phyloP scores from a whole-genome alignment of 441 rosid genomes.

The Geranium incanum region DNA sequence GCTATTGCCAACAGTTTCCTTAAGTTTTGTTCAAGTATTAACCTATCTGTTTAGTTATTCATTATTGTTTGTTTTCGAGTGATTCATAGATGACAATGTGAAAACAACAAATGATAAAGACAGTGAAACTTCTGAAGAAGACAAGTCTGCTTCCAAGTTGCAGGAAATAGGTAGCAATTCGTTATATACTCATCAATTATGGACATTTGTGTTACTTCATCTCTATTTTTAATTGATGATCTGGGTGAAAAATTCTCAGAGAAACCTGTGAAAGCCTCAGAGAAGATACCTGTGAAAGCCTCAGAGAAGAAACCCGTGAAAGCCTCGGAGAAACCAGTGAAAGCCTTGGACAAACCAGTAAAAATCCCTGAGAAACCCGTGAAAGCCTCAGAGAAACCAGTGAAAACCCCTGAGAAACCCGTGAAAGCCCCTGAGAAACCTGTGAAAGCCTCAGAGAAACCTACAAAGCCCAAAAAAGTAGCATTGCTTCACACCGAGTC shows the following conservation, averaged over 20 bases:
- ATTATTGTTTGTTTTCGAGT: slow-evolving; percentile 13
- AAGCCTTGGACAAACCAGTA: no score
- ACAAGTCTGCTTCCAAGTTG: slow-evolving; percentile 27
- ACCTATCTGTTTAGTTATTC: not conserved
- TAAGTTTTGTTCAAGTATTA: slow-evolving; percentile 11
- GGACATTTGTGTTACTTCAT: slow-evolving; percentile 6
- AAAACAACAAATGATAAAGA: slow-evolving; percentile 27
- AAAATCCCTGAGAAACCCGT: not conserved
- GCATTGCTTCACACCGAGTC: slow-evolving; percentile 36
- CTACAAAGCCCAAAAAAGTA: slow-evolving; percentile 38
- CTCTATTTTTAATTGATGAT: slow-evolving; percentile 22
- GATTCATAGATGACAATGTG: slow-evolving; percentile 30
- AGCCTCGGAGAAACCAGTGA: not conserved
- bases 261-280: not conserved
- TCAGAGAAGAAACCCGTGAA: slow-evolving; percentile 3
- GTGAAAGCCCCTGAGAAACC: not conserved
- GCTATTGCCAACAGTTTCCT: not conserved
- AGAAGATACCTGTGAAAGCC: not conserved
- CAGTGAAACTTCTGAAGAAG: slow-evolving; percentile 26
- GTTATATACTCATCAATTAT: not conserved
- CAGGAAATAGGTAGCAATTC: slow-evolving; percentile 29
- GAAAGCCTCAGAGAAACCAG: not conserved
- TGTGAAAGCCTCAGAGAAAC: slow-evolving; percentile 17
- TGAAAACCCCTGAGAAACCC: not conserved
- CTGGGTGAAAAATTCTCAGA: slow-evolving; percentile 12